These are phyloP conservation scores for Platanthera zijinensis DNA, from an alignment of 106 monocot species.

Conservation along the genomic window DNA sequence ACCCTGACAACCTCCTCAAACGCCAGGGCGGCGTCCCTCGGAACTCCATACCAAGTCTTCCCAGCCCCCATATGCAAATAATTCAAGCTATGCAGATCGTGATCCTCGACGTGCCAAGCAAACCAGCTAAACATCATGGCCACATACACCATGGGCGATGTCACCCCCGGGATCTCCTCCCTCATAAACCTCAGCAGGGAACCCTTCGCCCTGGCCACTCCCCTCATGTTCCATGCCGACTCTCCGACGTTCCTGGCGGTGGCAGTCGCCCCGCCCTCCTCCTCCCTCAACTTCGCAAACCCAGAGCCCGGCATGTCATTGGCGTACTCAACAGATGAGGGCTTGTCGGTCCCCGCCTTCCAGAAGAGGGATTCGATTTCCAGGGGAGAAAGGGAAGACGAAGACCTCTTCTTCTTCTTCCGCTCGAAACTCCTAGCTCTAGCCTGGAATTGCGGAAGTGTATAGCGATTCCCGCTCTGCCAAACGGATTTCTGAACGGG, in stretches of 20 bases:
- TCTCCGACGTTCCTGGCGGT: slow-evolving; percentile 55
- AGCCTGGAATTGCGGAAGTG: slow-evolving; percentile 67
- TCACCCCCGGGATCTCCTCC: slow-evolving; percentile 92
- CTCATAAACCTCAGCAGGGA: slow-evolving; percentile 85
- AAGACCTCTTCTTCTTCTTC: neutral
- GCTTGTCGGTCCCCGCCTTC: slow-evolving; percentile 66
- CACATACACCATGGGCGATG: slow-evolving; percentile 92
- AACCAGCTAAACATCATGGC: slow-evolving; percentile 99
- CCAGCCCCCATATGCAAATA: slow-evolving; percentile 79
- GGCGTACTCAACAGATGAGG: slow-evolving; percentile 88
- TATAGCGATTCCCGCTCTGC: slow-evolving; percentile 88
- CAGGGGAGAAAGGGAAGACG: slow-evolving; percentile 23
- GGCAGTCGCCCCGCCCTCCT: slow-evolving; percentile 10
- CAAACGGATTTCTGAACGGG: slow-evolving; percentile 88
- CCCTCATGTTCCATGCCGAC: slow-evolving; percentile 91
- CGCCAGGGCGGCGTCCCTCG: slow-evolving; percentile 69
- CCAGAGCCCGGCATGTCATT: slow-evolving; percentile 97
- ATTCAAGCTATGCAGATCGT: slow-evolving; percentile 94
- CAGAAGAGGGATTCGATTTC: slow-evolving; percentile 80
- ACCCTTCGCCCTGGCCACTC: slow-evolving; percentile 76
- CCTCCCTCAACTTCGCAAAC: slow-evolving; percentile 31
- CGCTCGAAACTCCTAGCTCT: slow-evolving; percentile 74
- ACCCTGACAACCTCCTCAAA: slow-evolving; percentile 87
- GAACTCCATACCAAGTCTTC: slow-evolving; percentile 99
- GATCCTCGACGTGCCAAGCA: slow-evolving; percentile 98